Base-by-base conservation (phyloP, 345 rosid species). In the Populus davidiana region DNA sequence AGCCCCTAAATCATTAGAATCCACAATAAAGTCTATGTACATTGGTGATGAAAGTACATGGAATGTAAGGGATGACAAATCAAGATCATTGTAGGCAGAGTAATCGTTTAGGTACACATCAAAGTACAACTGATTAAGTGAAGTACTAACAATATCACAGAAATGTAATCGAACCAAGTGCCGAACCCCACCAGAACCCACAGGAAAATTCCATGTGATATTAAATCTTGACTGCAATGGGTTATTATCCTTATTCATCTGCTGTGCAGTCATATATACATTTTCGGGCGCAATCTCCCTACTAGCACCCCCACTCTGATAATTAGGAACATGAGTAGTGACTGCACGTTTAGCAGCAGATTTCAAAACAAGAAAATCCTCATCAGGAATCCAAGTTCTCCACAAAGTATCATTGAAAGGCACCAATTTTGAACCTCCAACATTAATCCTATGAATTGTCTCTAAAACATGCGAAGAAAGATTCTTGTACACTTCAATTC, bases 341-440 rank as follows among this genome's bases (percentile, higher is more conserved):
- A 17, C 80, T 1, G 79, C 92, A 33, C 81, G 91, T 71, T 89
- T 90, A 4, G 93, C 99, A 77, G 98, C 96, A 18, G 88, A 80
- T 81, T 87, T 87, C 6, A 88, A 74, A 43, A 83, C 76, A 71
- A 91, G 88, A 80, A 86, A 93, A 16, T 86, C 87, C 17, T 92
- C 97, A 72, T 96, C 99, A 70, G 96, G 93, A 43, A 88, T 77
- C 99, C 99, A 96, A 69, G 91, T 87, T 87, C 99, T 91, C 99
- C 97, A 93, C 81, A 96, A 21, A 21, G 97, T 85, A 80, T 95
- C 99, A 81, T 95, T 95, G 75, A 95, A 92, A 29, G 99, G 97
- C 2, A 96, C 92, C 82, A 96, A 65, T 39, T 86, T 87, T 31
- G 69, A 84, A 47, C 99, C 99, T 54, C 99, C 99, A 64, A 95